Percentiles rank a stretch among this genome's conserved stretches.
These are phyloP conservation scores for Suhomyces taliae DNA, from an alignment of 1,139 yeast genomes.

Conservation along the genomic window DNA sequence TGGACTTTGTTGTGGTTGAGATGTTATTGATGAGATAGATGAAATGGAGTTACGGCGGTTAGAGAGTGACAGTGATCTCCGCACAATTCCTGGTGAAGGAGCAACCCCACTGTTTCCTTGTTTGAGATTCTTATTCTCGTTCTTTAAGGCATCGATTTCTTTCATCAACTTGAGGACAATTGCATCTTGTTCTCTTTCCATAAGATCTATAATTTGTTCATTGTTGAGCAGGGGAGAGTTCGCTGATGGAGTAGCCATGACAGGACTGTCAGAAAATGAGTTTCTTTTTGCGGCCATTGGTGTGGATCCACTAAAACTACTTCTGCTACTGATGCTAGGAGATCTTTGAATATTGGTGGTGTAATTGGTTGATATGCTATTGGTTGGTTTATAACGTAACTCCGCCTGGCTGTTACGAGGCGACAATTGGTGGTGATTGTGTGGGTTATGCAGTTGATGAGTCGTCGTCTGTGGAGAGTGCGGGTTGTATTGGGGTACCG, in stretches of 20 bases:
- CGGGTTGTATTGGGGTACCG: conserved; percentile 2
- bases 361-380: conserved; percentile 9
- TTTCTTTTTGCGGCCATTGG: conserved; percentile 12
- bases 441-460: not conserved
- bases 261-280: conserved; percentile 10
- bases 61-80: conserved; percentile 17
- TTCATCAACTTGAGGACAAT: conserved; percentile 58
- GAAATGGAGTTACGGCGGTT: conserved; percentile 16
- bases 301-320: conserved; percentile 10
- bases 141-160: conserved; percentile 52
- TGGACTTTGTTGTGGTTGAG: conserved; percentile 6
- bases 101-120: conserved; percentile 1
- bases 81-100: conserved; percentile 2
- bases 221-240: conserved; percentile 7
- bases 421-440: conserved; percentile 4
- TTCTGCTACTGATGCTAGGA: conserved; percentile 13
- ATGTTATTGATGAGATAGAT: conserved; percentile 10
- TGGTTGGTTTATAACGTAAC: conserved; percentile 5
- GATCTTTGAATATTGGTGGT: conserved; percentile 15
- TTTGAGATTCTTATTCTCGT: conserved; percentile 46
- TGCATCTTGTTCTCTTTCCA: conserved; percentile 73
- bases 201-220: conserved; percentile 56
- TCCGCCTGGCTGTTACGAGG: conserved; percentile 10
- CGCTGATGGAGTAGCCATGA: conserved; percentile 1
- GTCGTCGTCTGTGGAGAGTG: not conserved